phyloP scores from a whole-genome alignment of 164 flowering plant species.

The grape (Vitis vinifera) region ASM3070453v1 NC_081813.1:20089001-20089500 shows the following conservation, averaged over 20 bases:
- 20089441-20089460: not conserved
- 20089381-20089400: constrained; percentile 78
- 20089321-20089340: constrained; percentile 89
- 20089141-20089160: constrained; percentile 64
- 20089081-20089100: constrained; percentile 52
- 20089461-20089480: not conserved
- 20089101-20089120: constrained; percentile 93
- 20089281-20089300: constrained; percentile 33
- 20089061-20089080: not conserved
- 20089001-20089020: too few relatives aligned
- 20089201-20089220: constrained; percentile 15
- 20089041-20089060: too few relatives aligned
- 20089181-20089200: constrained; percentile 98
- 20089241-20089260: not conserved
- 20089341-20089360: constrained; percentile 87
- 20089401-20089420: constrained; percentile 79
- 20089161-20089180: constrained; percentile 81
- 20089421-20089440: constrained; percentile 73
- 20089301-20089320: constrained; percentile 98
- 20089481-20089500: not conserved
- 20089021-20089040: too few relatives aligned
- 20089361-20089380: constrained; percentile 53
- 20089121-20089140: constrained; percentile 87
- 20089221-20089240: not conserved
- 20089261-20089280: not conserved